Percentiles rank a stretch among this genome's conserved stretches.
Evolutionary conservation across 1,139 yeast species (phyloP).

Genomic region (Blastobotrys raffinosifermentans): DNA sequence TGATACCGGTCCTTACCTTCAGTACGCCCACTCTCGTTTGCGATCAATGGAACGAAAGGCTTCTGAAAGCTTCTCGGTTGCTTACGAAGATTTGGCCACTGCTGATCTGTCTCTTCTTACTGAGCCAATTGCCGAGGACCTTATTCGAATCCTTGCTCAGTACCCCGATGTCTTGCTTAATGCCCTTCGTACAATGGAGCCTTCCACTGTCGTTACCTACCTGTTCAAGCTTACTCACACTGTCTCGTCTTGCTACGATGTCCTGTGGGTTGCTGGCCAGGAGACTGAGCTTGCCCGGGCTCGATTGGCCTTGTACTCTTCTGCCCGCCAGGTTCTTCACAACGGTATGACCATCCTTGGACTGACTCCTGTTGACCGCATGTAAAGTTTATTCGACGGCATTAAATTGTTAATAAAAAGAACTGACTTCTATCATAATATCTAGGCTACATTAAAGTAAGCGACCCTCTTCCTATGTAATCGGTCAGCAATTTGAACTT

Average conservation of each 20-base stretch:
- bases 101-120: slow-evolving; percentile 71
- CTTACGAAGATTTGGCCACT: slow-evolving; percentile 39
- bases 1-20: slow-evolving; percentile 98
- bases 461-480: slow-evolving; percentile 81
- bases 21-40: slow-evolving; percentile 96
- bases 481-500: slow-evolving; percentile 72
- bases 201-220: slow-evolving; percentile 91
- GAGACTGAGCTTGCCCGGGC: slow-evolving; percentile 82
- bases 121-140: slow-evolving; percentile 68
- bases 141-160: slow-evolving; percentile 76
- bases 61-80: slow-evolving; percentile 27
- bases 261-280: slow-evolving; percentile 97
- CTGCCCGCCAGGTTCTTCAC: slow-evolving; percentile 84
- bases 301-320: slow-evolving; percentile 83
- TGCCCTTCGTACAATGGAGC: slow-evolving; percentile 83
- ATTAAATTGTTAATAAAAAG: no score
- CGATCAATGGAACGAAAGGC: slow-evolving; percentile 92
- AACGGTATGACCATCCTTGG: slow-evolving; percentile 92
- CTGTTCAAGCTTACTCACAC: slow-evolving; percentile 87
- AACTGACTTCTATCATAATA: background rate
- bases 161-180: slow-evolving; percentile 88
- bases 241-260: slow-evolving; percentile 92
- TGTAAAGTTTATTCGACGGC: slow-evolving; percentile 43
- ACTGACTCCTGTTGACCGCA: slow-evolving; percentile 96
- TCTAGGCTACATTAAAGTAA: slow-evolving; percentile 26